Conservation (phyloP, 306 rosid species). For the Inga leiocalycina region DNA sequence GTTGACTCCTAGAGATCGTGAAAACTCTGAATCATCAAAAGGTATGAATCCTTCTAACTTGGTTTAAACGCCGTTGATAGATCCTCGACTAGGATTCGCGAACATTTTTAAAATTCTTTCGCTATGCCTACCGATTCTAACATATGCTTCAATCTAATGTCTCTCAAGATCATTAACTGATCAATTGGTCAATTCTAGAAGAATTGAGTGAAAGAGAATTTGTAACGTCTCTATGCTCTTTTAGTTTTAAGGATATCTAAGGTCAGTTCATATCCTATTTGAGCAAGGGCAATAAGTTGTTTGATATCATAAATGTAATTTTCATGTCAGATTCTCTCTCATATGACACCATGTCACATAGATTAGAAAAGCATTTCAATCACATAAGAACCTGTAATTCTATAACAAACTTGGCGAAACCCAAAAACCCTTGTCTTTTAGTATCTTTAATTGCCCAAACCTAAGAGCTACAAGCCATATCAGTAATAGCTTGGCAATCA, state of each 20-base stretch:
- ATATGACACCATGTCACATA: background rate
- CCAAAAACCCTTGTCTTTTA: constrained; percentile 75
- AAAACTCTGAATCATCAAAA: too few species aligned
- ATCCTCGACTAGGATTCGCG: too few species aligned
- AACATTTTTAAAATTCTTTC: too few species aligned
- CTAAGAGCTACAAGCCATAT: constrained; percentile 24
- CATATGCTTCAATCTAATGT: background rate
- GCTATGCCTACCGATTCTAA: too few species aligned
- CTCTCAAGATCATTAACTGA: background rate
- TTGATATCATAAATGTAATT: constrained; percentile 8
- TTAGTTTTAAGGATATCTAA: constrained; percentile 60
- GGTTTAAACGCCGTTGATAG: too few species aligned
- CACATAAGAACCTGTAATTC: constrained; percentile 73
- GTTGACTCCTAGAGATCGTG: too few species aligned
- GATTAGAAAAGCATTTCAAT: constrained; percentile 1
- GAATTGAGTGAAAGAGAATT: background rate
- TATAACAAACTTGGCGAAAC: constrained; percentile 66
- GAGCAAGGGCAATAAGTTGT: constrained; percentile 80
- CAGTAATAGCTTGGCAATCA: background rate
- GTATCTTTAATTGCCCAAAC: constrained; percentile 86
- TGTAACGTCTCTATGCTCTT: background rate
- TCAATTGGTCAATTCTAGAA: constrained; percentile 12
- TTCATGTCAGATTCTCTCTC: background rate
- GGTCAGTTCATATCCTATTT: constrained; percentile 66
- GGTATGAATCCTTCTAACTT: too few species aligned